Percentiles rank a stretch among this genome's conserved stretches.
These are phyloP conservation scores for Pythium dissimile DNA, from an alignment of 352 stramenopile species.

Conservation along the genomic window DNA sequence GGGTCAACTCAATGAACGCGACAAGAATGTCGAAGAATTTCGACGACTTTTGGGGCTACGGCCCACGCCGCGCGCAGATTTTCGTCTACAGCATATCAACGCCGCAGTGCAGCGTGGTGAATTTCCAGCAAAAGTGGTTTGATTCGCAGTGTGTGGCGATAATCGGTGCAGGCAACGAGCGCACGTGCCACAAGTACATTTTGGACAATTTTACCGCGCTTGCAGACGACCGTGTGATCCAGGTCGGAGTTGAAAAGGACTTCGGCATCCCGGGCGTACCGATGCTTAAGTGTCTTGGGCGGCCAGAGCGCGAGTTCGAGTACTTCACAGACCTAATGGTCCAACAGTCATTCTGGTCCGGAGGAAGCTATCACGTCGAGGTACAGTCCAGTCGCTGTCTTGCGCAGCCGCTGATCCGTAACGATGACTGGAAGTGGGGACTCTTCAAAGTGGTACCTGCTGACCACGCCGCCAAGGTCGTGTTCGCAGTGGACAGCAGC, in stretches of 20 bases:
- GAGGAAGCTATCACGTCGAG: slow-evolving; percentile 18
- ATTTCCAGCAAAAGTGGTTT: slow-evolving; percentile 12
- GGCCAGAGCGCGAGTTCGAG: slow-evolving; percentile 5
- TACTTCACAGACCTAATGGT: slow-evolving; percentile 24
- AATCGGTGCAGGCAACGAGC: slow-evolving; percentile 2
- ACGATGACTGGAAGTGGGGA: slow-evolving; percentile 1
- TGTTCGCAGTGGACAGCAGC: neutral
- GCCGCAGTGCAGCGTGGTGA: slow-evolving; percentile 21
- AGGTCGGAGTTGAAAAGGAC: slow-evolving; percentile 2
- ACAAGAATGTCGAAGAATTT: slow-evolving; percentile 24
- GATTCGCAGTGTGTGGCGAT: neutral
- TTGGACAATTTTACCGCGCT: slow-evolving; percentile 24
- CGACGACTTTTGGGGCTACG: slow-evolving; percentile 32
- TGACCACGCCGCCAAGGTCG: slow-evolving; percentile 1
- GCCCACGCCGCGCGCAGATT: slow-evolving; percentile 22
- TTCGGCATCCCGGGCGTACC: slow-evolving; percentile 14
- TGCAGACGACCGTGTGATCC: neutral
- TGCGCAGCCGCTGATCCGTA: neutral
- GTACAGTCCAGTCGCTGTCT: slow-evolving; percentile 16
- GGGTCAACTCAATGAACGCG: slow-evolving; percentile 31
- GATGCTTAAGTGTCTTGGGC: slow-evolving; percentile 16
- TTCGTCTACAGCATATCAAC: slow-evolving; percentile 35
- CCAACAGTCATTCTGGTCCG: slow-evolving; percentile 20
- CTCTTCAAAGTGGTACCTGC: slow-evolving; percentile 2
- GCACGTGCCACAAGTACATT: slow-evolving; percentile 16